Conservation (phyloP, 345 rosid species). For the Fremontodendron californicum region DNA sequence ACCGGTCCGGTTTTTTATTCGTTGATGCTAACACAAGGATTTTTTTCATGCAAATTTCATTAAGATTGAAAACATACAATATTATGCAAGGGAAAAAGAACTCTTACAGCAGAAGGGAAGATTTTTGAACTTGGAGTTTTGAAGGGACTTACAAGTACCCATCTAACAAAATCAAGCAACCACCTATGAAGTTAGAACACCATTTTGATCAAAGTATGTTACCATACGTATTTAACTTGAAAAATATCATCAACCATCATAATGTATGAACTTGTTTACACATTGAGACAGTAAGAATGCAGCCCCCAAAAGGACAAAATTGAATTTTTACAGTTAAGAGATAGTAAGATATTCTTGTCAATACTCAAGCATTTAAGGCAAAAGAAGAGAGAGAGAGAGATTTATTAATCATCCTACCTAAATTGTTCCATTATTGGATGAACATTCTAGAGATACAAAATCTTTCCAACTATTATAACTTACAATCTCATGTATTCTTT, state of each 20-base stretch:
- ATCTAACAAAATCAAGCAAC: slow-evolving; percentile 2
- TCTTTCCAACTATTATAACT: neutral
- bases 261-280: neutral
- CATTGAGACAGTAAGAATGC: neutral
- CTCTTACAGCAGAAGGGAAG: neutral
- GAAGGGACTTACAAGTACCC: neutral
- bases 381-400: neutral
- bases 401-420: neutral
- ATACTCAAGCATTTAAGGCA: neutral
- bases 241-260: neutral
- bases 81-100: neutral
- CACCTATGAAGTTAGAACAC: neutral
- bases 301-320: neutral
- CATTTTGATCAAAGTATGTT: neutral
- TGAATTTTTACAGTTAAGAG: neutral
- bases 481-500: neutral
- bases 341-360: neutral
- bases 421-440: neutral
- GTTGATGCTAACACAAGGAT: too few relatives aligned
- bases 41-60: neutral
- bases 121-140: neutral
- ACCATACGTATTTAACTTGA: neutral
- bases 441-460: neutral
- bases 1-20: too few relatives aligned
- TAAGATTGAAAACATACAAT: neutral